Evolutionary conservation across 2,329 filamentous ascomycete species (phyloP).

Genomic region (Albophoma yamanashiensis): DNA sequence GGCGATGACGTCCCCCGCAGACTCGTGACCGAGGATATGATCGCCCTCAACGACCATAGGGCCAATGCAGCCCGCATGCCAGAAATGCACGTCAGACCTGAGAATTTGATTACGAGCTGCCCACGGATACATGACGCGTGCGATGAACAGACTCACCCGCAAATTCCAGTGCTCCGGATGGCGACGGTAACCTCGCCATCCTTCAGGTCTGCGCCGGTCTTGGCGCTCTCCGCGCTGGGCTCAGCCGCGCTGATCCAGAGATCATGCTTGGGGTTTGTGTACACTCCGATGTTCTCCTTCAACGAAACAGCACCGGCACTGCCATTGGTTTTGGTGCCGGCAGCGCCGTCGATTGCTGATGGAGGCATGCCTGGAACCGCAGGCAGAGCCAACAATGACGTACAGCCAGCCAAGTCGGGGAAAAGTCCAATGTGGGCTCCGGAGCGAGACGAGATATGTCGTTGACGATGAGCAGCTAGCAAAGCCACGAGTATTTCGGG

Average conservation of each 20-base stretch:
- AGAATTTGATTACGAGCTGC: slow-evolving; percentile 5
- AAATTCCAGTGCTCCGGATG: slow-evolving; percentile 91
- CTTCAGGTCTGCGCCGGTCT: slow-evolving; percentile 57
- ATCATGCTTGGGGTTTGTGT: slow-evolving; percentile 86
- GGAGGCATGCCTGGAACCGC: slow-evolving; percentile 3
- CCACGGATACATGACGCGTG: not conserved
- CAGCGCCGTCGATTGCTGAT: slow-evolving; percentile 4
- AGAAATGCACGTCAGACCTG: slow-evolving; percentile 93
- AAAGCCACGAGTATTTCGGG: not conserved
- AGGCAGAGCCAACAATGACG: not conserved
- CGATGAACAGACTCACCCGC: slow-evolving; percentile 50
- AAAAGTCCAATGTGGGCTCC: not conserved
- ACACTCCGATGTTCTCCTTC: slow-evolving; percentile 91
- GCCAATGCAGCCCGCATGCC: slow-evolving; percentile 89
- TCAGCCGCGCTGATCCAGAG: slow-evolving; percentile 76
- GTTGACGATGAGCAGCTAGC: not conserved
- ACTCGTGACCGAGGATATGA: slow-evolving; percentile 93
- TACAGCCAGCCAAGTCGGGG: not conserved
- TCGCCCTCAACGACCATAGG: slow-evolving; percentile 86
- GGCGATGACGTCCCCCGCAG: slow-evolving; percentile 72
- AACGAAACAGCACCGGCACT: slow-evolving; percentile 16
- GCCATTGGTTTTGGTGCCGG: slow-evolving; percentile 1
- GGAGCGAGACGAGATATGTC: not conserved
- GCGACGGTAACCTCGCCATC: slow-evolving; percentile 79
- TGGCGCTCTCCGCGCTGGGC: slow-evolving; percentile 65